Percentiles rank a stretch among this genome's conserved stretches.
Conservation (phyloP, 2,329 filamentous ascomycete genomes). For the Fusarium guadeloupense region DNA sequence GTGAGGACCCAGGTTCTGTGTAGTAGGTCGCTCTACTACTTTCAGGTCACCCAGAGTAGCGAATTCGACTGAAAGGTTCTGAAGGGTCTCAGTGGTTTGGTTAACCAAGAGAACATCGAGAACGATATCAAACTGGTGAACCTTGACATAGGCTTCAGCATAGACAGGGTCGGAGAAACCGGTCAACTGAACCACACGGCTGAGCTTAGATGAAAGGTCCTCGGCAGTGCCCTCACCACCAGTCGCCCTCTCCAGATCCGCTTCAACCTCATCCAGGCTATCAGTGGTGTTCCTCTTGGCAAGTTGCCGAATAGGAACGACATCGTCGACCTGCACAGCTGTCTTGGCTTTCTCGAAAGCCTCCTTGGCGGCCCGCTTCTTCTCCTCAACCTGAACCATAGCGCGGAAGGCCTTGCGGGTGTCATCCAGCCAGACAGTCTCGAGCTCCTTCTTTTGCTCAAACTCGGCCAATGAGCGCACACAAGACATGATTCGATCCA, state of each 20-base stretch:
- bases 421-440: conserved; percentile 92
- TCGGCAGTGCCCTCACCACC: conserved; percentile 86
- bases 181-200: conserved; percentile 94
- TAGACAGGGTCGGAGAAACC: conserved; percentile 99
- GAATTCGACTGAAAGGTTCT: conserved; percentile 97
- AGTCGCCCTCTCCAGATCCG: conserved; percentile 92
- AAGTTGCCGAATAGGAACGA: conserved; percentile 90
- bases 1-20: conserved; percentile 92
- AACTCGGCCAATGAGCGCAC: conserved; percentile 93
- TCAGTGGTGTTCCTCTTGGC: conserved; percentile 89
- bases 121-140: conserved; percentile 98
- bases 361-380: conserved; percentile 95
- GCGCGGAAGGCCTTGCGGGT: conserved; percentile 94
- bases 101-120: conserved; percentile 96
- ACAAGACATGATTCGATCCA: conserved; percentile 99
- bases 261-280: conserved; percentile 83
- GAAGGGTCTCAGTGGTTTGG: conserved; percentile 94
- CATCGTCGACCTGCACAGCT: conserved; percentile 94
- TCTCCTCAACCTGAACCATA: conserved; percentile 97
- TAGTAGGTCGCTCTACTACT: conserved; percentile 95
- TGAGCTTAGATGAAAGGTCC: conserved; percentile 92
- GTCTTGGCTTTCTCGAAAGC: conserved; percentile 92
- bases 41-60: conserved; percentile 98
- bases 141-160: conserved; percentile 98
- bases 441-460: conserved; percentile 86